Evolutionary conservation across 176 grass and related monocot genomes (phyloP), one percentile per base, ranked within the genome.

Genomic region (Musa itinerans): DNA sequence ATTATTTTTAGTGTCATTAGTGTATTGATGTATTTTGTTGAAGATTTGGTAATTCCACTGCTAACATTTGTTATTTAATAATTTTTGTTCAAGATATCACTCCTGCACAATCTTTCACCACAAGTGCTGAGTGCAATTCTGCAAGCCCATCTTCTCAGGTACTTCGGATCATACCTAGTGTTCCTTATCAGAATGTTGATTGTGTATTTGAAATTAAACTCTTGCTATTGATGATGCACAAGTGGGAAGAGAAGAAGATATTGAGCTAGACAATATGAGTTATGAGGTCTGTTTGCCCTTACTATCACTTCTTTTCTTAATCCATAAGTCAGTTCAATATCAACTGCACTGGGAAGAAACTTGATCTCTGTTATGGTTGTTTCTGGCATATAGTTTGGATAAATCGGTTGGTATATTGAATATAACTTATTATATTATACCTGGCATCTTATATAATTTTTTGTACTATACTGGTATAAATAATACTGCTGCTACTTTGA

Each of bases 181-280:
- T 16, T 9, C 9, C 20, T 80, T 52, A 19, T 17, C 10, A 56
- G 10, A 2, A 58, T 12, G 26, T 53, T 11, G 55, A 62, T 53
- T 73, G 57, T 23, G 15, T 29, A 11, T 24, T 23, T 62, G 29
- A 63, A 25, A 73, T 14, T 72, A 16, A 70, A 22, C 17, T 63
- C 55, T 73, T 72, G 34, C 50, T 15, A 27, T 62, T 72, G 34
- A 11, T 59, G 21, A 48, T 57, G 19, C 52, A 58, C 84, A 92
- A 87, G 86, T 81, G 71, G 69, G 76, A 82, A 79, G 53, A 27
- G 82, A 85, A 22, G 90, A 89, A 66, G 84, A 25, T 34, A 83
- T 98, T 24, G 90, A 98, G 76, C 86, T 82, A 76, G 95, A 98
- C 74, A 79, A 76, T 85, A 98, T 98, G 95, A 91, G 84, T 74